Conservation (phyloP, 805 yeast genomes). For the Nakazawaea ernobii region DNA sequence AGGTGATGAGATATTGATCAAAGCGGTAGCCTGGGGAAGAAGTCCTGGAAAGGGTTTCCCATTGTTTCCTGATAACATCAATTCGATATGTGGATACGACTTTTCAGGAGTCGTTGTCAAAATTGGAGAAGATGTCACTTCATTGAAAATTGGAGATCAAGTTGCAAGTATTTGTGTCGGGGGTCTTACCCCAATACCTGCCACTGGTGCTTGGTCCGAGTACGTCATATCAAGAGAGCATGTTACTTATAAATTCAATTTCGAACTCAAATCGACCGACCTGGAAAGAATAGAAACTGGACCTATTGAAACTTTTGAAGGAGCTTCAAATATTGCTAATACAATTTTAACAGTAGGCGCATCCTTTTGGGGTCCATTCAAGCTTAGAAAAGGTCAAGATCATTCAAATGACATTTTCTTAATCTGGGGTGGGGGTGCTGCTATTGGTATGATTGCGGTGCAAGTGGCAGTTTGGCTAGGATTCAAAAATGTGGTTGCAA, state of each 20-base stretch:
- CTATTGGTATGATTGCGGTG: constrained; percentile 50
- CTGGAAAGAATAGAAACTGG: constrained; percentile 26
- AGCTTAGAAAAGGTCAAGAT: constrained; percentile 12
- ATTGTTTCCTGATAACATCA: constrained; percentile 16
- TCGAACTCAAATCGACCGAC: not conserved
- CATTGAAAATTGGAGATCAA: constrained; percentile 43
- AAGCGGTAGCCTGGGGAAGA: not conserved
- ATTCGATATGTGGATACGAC: constrained; percentile 53
- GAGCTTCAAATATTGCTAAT: constrained; percentile 57
- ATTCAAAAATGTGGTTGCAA: constrained; percentile 27
- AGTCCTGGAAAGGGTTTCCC: not conserved
- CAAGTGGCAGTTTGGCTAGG: constrained; percentile 49
- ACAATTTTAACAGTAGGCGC: constrained; percentile 46
- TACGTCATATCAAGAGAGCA: constrained; percentile 26
- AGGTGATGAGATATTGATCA: not conserved
- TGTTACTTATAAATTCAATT: not conserved
- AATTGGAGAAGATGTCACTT: constrained; percentile 40
- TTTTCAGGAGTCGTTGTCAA: constrained; percentile 50
- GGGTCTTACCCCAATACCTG: constrained; percentile 30
- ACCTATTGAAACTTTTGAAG: constrained; percentile 48
- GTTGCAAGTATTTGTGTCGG: constrained; percentile 55
- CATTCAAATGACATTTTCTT: constrained; percentile 34
- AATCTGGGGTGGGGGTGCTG: constrained; percentile 63
- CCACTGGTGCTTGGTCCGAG: constrained; percentile 56
- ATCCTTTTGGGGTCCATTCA: constrained; percentile 44